Base-by-base conservation (phyloP, 345 rosid genomes). In the Ceriops tagal region DNA sequence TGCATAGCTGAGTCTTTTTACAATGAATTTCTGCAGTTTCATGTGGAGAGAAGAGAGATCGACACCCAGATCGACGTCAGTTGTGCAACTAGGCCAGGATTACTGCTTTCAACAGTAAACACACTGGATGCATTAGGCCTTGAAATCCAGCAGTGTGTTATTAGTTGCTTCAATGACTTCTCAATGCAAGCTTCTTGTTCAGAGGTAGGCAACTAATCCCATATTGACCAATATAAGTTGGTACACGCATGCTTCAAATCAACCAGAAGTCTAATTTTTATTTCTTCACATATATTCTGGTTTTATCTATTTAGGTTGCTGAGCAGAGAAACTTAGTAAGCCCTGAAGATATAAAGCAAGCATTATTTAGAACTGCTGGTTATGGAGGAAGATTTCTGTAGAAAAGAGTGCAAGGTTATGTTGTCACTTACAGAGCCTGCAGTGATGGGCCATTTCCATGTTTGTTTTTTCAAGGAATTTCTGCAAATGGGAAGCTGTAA, bases 141-240 rank as follows among this genome's bases (percentile, higher is more conserved):
- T 62, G 96, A 91, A 81, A 89, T 93, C 75, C 92, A 93, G 74
- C 96, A 91, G 46, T 86, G 96, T 80, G 93, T 88, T 55, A 83
- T 88, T 16, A 91, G 98, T 71, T 88, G 95, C 70, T 93, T 93
- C 76, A 83, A 78, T 80, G 98, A 93, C 73, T 93, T 89, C 64
- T 86, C 96, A 58, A 78, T 87, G 82, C 93, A 92, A 78, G 98
- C 96, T 73, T 91, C 98, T 62, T 93, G 97, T 72, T 88, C 96
- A 49, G 88, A 88, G 91, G 96, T 91, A 78, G 24, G 59, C 28
- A 21, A 24, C 59, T 9, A 10, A 8, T 56, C 59, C 49, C 49
- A 13, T 43, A 43, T 43, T 11, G 5, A 43, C 5, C 18, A 43
- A 43, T 13, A 43, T 53, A 20, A 1, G 13, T 21, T 59, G 28